phyloP scores from a whole-genome alignment of 2,329 filamentous ascomycete species.

The Scolecobasidium constrictum region DNA sequence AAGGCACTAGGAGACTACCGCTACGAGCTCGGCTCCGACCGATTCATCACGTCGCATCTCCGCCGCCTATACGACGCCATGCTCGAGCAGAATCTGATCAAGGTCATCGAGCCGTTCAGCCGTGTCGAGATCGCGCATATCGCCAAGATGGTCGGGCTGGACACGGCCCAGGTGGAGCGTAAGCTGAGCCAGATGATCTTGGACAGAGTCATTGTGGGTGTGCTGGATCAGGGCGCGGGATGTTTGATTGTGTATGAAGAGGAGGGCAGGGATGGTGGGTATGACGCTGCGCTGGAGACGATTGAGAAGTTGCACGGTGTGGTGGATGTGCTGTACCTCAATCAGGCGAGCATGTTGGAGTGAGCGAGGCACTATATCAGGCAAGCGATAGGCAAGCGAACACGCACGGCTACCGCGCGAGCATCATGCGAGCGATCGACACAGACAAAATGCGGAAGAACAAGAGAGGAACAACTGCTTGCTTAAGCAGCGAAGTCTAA shows the following conservation, averaged over 20 bases:
- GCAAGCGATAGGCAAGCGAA: no score
- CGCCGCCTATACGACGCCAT: conserved; percentile 94
- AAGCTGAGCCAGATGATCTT: conserved; percentile 99
- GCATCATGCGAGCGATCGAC: no score
- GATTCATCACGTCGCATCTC: conserved; percentile 95
- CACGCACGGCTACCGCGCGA: no score
- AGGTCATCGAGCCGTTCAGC: conserved; percentile 98
- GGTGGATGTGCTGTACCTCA: conserved; percentile 94
- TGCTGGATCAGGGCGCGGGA: conserved; percentile 92
- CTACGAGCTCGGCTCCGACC: conserved; percentile 85
- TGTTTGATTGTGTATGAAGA: conserved; percentile 97
- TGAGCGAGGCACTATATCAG: no score
- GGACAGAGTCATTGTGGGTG: conserved; percentile 96
- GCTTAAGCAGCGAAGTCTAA: no score
- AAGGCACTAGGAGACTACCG: conserved; percentile 80
- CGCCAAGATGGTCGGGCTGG: conserved; percentile 92
- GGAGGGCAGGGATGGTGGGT: conserved; percentile 82
- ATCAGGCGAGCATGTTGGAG: conserved; percentile 92
- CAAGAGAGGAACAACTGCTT: no score
- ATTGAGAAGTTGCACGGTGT: conserved; percentile 97
- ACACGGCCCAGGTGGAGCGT: conserved; percentile 92
- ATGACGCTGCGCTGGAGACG: conserved; percentile 86
- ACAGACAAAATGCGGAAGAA: no score
- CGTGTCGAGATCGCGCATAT: conserved; percentile 95
- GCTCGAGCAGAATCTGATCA: conserved; percentile 98